Evolutionary conservation across 2,329 filamentous ascomycete genomes (phyloP).

Genomic region (Ramularia collo-cygni): DNA sequence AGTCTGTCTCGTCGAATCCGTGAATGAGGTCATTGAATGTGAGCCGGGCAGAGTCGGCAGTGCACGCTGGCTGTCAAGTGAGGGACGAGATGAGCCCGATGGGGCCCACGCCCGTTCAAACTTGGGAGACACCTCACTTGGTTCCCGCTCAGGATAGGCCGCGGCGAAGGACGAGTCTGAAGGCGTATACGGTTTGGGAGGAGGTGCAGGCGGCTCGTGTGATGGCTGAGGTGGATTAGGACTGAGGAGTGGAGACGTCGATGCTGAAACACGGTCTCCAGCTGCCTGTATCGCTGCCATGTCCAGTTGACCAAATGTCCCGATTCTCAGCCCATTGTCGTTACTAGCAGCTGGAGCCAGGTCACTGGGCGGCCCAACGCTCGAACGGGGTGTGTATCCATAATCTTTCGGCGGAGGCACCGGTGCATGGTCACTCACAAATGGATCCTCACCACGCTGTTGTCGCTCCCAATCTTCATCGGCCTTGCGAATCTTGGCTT

Average conservation of each 20-base stretch:
- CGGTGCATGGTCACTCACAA: constrained; percentile 29
- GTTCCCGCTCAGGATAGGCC: constrained; percentile 21
- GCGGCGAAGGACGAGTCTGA: constrained; percentile 19
- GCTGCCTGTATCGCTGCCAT: constrained; percentile 33
- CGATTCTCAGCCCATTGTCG: constrained; percentile 24
- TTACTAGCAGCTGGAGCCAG: constrained; percentile 15
- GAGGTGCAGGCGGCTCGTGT: constrained; percentile 43
- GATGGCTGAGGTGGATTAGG: constrained; percentile 36
- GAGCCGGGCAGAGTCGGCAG: constrained; percentile 22
- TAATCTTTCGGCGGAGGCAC: constrained; percentile 39
- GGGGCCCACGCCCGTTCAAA: constrained; percentile 22
- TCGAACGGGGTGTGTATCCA: constrained; percentile 31
- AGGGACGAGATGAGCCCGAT: constrained; percentile 26
- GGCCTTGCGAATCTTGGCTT: constrained; percentile 25
- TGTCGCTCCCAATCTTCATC: constrained; percentile 28
- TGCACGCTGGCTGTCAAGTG: constrained; percentile 27
- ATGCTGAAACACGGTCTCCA: constrained; percentile 13
- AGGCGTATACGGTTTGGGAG: constrained; percentile 26
- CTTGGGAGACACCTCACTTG: constrained; percentile 26
- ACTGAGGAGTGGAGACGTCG: constrained; percentile 13
- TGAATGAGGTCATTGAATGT: constrained; percentile 31
- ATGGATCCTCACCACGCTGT: constrained; percentile 18
- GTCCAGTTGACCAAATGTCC: constrained; percentile 26
- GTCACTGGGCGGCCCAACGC: constrained; percentile 21
- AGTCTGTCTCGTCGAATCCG: constrained; percentile 22